Percentiles rank a stretch among this genome's conserved stretches.
phyloP scores from a whole-genome alignment of 23 red algal genomes.

The Gracilaria caudata region DNA sequence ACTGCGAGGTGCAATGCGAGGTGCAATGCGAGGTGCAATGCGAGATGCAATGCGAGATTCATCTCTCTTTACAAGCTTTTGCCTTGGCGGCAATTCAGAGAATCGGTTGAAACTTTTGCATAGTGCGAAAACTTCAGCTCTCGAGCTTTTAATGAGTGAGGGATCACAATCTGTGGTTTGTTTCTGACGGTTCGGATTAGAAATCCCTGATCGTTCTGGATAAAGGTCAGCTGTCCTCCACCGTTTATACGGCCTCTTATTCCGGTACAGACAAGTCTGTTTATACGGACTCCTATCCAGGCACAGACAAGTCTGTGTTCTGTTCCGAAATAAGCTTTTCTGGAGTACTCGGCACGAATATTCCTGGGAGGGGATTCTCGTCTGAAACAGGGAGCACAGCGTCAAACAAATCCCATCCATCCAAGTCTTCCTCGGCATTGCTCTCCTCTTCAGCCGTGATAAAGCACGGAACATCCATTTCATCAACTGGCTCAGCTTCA shows the following conservation, averaged over 20 bases:
- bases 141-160: not conserved
- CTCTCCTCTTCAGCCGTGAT: not conserved
- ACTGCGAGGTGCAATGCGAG: too few relatives aligned
- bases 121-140: constrained; percentile 4
- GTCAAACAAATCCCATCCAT: not conserved
- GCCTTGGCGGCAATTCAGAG: too few relatives aligned
- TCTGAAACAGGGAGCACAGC: not conserved
- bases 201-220: constrained; percentile 4
- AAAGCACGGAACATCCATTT: not conserved
- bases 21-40: too few relatives aligned
- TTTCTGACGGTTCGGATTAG: not conserved
- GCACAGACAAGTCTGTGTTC: not conserved
- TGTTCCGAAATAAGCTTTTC: constrained; percentile 34
- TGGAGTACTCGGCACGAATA: constrained; percentile 9
- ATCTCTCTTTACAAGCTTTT: too few relatives aligned
- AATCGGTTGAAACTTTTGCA: not conserved
- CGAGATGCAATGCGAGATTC: too few relatives aligned
- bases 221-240: not conserved
- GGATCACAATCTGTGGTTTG: constrained; percentile 33
- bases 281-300: too few relatives aligned
- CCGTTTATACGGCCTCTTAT: constrained; percentile 5
- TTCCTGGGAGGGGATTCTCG: not conserved
- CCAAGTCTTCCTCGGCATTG: not conserved
- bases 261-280: not conserved
- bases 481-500: not conserved